Evolutionary conservation across 352 stramenopile species (phyloP), one percentile per base, ranked within the genome.

Genomic region (Phytophthora pisi): DNA sequence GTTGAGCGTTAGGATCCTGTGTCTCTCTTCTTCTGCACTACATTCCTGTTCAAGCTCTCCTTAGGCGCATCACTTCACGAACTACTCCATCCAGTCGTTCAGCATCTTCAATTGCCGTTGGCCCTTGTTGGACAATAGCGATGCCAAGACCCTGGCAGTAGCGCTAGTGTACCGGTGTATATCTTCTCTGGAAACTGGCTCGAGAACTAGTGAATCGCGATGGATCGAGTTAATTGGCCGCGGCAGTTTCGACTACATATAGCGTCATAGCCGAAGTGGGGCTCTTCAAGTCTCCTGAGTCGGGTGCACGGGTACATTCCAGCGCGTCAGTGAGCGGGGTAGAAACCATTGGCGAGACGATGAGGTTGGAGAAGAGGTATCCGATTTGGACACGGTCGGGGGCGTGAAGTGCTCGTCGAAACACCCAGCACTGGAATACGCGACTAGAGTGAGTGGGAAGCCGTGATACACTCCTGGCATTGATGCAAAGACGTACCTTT

Each of bases 321-420:
- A 68, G 10, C 72, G 75, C 38, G 75, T 70, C 9, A 85, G 52
- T 1, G 74, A 71, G 5, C 71, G 68, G 6, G 76, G 60, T 1
- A 74, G 66, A 30, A 79, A 64, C 1, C 63, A 54, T 42, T 70
- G 75, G 16, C 71, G 74, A 1, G 64, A 50, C 15, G 55, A 56
- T 6, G 68, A 53, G 26, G 51, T 69, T 9, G 57, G 60, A 0
- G 60, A 57, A 23, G 61, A 66, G 28, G 60, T 60, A 49, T 75
- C 60, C 15, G 74, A 55, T 56, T 89, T 89, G 13, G 64, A 62
- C 30, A 88, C 74, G 20, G 73, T 86, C 4, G 67, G 68, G 5
- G 72, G 77, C 4, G 72, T 64, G 50, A 74, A 85, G 26, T 75
- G 56, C 47, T 86, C 72, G 51, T 88, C 71, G 31, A 92, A 92